Base-by-base conservation (phyloP, 768 basidiomycete genomes). In the Clathrus columnatus region DNA sequence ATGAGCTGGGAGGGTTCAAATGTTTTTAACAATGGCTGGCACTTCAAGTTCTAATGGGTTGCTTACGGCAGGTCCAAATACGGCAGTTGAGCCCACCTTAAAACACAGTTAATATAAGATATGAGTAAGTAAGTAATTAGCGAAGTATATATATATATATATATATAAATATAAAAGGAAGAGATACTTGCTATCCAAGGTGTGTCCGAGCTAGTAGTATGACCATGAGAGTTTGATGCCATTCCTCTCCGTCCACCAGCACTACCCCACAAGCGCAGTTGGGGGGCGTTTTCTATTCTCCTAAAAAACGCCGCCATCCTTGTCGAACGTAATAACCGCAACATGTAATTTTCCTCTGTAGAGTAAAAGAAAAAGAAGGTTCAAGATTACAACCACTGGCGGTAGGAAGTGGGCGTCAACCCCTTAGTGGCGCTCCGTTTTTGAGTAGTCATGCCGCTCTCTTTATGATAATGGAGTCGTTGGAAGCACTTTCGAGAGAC, bases 401-500 rank as follows among this genome's bases (percentile, higher is more conserved):
- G 18, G 36, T 36, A n/a, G 36, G n/a, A n/a, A n/a, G 36, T 36
- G 36, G 30, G 30, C 30, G 30, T 32, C 14, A 36, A 3, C 46
- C 21, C 11, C 20, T 23, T 28, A 47, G 21, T 3, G 46, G 21
- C 24, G 21, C 26, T 11, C 4, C 6, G 21, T 47, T 11, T 11
- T 23, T 18, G 20, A 14, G 18, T 5, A 26, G 23, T 17, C 18
- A 27, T n/a, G 14, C n/a, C 21, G 26, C 55, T 32, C 55, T n/a
- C 41, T 41, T 18, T 20, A 46, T 11, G 51, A 32, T 46, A 26
- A 77, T 79, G 76, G 81, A 80, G 42, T 77, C 80, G 16, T 72
- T 86, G 50, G 85, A 87, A 68, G 67, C 78, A 32, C 77, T 78
- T 56, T 85, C 85, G 44, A 65, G 81, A 57, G 74, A 78, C 62